Percentiles rank a stretch among this genome's conserved stretches.
Conservation (phyloP, 78 protist species). For the Dictyostelium firmibasis region DNA sequence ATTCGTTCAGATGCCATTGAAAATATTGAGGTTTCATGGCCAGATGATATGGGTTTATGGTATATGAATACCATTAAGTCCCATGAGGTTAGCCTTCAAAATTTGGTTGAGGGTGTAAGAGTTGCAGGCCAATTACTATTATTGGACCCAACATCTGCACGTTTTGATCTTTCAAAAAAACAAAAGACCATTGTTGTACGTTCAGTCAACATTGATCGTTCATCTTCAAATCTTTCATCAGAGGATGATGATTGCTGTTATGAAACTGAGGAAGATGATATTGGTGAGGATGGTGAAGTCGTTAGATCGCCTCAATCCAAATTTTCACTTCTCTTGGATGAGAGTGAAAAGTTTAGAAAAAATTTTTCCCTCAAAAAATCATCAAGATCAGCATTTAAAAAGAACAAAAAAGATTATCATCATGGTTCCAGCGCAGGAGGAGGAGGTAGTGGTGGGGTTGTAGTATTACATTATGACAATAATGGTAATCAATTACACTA, state of each 20-base stretch:
- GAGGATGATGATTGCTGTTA: slow-evolving; percentile 2
- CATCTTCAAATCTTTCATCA: background rate
- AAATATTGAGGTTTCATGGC: slow-evolving; percentile 59
- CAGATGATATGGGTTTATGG: slow-evolving; percentile 80
- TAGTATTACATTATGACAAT: background rate
- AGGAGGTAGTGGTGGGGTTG: background rate
- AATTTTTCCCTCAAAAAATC: background rate
- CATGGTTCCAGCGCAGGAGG: background rate
- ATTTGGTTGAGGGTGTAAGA: slow-evolving; percentile 73
- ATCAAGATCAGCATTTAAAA: slow-evolving; percentile 8
- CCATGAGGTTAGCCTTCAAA: slow-evolving; percentile 58
- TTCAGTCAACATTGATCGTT: background rate
- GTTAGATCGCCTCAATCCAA: slow-evolving; percentile 33
- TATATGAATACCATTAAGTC: slow-evolving; percentile 42
- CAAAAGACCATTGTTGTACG: slow-evolving; percentile 49
- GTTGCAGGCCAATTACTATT: slow-evolving; percentile 21
- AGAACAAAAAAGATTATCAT: background rate
- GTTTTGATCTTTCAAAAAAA: slow-evolving; percentile 50
- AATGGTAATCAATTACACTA: background rate
- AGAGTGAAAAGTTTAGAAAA: slow-evolving; percentile 22
- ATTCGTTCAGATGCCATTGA: slow-evolving; percentile 76
- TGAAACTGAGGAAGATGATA: background rate
- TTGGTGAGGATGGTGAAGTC: slow-evolving; percentile 50
- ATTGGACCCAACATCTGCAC: slow-evolving; percentile 61
- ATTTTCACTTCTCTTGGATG: slow-evolving; percentile 48